A percentile compares a stretch with the other conserved stretches of the same genome.
Conservation (phyloP, 179 eudicot genomes). For the Vitellaria paradoxa region DNA sequence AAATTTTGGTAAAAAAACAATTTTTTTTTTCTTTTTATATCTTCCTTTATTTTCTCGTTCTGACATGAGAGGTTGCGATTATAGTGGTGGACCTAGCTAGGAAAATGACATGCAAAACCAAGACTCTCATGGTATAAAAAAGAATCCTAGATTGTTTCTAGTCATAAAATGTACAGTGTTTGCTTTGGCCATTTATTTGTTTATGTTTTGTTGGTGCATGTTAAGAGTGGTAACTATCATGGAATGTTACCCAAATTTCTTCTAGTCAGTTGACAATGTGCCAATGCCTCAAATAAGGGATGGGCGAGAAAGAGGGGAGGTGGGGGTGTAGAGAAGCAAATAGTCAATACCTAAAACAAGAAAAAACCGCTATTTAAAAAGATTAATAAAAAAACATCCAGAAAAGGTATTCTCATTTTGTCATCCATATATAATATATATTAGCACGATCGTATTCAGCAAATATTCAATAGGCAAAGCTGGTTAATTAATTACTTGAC, state of each 20-base stretch:
- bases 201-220: background rate
- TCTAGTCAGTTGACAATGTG: constrained; percentile 14
- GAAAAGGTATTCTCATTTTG: background rate
- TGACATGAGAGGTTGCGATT: constrained; percentile 12
- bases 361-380: background rate
- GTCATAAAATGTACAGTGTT: background rate
- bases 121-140: constrained; percentile 23
- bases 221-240: constrained; percentile 14
- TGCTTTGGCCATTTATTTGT: background rate
- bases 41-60: constrained; percentile 1
- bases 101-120: constrained; percentile 48
- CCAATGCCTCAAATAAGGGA: constrained; percentile 7
- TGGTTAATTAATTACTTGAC: no score
- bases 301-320: background rate
- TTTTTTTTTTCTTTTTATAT: constrained; percentile 14
- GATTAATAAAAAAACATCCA: background rate
- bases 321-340: background rate
- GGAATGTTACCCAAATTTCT: constrained; percentile 16
- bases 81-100: constrained; percentile 43
- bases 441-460: no score
- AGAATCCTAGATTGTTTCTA: constrained; percentile 55
- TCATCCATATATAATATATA: background rate
- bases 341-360: constrained; percentile 26
- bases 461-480: no score
- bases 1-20: no score